Base-by-base conservation (phyloP, 106 monocot species). In the Allium sativum region DNA sequence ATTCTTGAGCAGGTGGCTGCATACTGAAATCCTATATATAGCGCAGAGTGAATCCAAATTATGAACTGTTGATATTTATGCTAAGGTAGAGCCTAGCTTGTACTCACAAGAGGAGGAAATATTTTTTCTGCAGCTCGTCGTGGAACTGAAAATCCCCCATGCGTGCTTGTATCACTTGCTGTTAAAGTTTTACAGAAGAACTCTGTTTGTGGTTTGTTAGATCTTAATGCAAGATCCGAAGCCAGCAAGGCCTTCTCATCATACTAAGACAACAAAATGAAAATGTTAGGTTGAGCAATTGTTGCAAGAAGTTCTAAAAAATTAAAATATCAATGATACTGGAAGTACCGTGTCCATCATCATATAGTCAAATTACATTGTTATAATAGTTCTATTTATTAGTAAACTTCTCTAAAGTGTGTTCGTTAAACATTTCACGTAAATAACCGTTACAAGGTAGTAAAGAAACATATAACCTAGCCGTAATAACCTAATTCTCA, bases 111-210 rank as follows among this genome's bases (percentile, higher is more conserved):
- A 71, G 84, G 77, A 64, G 93, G 93, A 58, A 93, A 88, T 20
- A 85, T 93, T 82, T 84, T 84, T 68, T 93, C 93, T 52, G 93
- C 93, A 40, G 93, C 79, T 61, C 93, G 84, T 18, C 93, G 87
- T 17, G 93, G 93, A 9, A 93, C 93, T 59, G 93, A 93, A 62
- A 93, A 93, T 40, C 93, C 93, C 64, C 93, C 93, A 80, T 93
- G 93, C 16, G 93, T 93, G 73, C 93, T 93, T 57, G 93, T 93
- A 70, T 93, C 93, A 71, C 93, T 93, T 18, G 93, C 93, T 40
- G 93, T 93, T 7, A 93, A 75, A 59, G 93, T 93, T 78, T 93
- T 93, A 61, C 93, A 93, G 60, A 93, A 93, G 72, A 87, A 92
- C 9, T 93, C 93, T 19, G 84, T 78, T 41, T 77, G 84, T 43